These are phyloP conservation scores for Xanthoconium stramineum DNA, from an alignment of 768 basidiomycete genomes.

Conservation along the genomic window DNA sequence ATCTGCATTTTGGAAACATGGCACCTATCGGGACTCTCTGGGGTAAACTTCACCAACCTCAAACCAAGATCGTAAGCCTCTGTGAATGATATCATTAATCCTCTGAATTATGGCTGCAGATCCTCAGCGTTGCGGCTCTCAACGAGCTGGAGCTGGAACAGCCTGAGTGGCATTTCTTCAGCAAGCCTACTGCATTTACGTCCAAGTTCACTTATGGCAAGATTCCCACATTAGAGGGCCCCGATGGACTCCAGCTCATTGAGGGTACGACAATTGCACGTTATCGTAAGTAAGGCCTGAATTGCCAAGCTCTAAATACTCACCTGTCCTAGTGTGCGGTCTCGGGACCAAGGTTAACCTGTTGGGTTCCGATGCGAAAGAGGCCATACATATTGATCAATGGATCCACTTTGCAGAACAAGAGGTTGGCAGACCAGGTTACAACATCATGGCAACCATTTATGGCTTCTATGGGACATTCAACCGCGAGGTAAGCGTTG, in stretches of 20 bases:
- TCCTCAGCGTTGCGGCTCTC: neutral
- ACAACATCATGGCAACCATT: neutral
- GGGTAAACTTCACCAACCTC: too few relatives aligned
- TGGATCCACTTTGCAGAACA: too few relatives aligned
- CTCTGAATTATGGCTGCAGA: too few relatives aligned
- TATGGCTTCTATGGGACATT: neutral
- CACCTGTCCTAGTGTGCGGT: constrained; percentile 6
- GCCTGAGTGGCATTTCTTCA: neutral
- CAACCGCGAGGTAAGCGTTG: constrained; percentile 6
- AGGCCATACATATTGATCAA: constrained; percentile 1
- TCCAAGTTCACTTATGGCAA: constrained; percentile 15
- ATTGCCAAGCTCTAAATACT: neutral
- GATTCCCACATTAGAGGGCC: constrained; percentile 16
- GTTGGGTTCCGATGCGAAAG: constrained; percentile 11
- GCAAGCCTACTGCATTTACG: constrained; percentile 6
- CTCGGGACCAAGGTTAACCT: constrained; percentile 11
- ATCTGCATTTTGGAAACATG: too few relatives aligned
- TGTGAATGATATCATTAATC: too few relatives aligned
- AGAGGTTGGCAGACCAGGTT: neutral
- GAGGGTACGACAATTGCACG: constrained; percentile 16
- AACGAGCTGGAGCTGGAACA: constrained; percentile 8
- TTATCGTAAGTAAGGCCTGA: constrained; percentile 9
- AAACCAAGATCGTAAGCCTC: too few relatives aligned
- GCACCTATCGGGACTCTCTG: too few relatives aligned
- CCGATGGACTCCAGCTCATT: constrained; percentile 7